Base-by-base conservation (phyloP, 352 stramenopile genomes). In the Blastocystis sp. region DNA sequence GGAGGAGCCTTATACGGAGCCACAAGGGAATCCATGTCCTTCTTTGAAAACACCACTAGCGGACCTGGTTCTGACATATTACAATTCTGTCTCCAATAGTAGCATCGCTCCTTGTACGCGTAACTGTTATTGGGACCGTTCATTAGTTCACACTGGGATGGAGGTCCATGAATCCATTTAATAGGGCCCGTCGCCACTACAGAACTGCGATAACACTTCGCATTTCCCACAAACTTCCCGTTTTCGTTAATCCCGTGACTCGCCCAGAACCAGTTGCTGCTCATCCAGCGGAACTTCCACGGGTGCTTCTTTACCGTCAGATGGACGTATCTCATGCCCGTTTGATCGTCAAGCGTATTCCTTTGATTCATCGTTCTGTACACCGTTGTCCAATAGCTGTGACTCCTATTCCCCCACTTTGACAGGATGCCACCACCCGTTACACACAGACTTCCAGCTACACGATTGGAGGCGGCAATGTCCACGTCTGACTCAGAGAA, bases 261-360 rank as follows among this genome's bases (percentile, higher is more conserved):
- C 2, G 61, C 61, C 29, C 29, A 66, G 61, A 66, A 66, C 61
- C 61, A 66, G 12, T 66, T 66, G 35, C 35, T 66, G 61, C 61
- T 66, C 35, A 66, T 9, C 61, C 61, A 66, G 2, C 12, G 61
- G 12, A 66, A 66, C 3, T n/a, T 35, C 2, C 29, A 12, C 12
- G 35, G 12, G 12, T 12, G 29, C 35, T 66, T 12, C 2, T 35
- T 31, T 9, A 66, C 6, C 10, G 12, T 12, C 35, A n/a, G 29
- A n/a, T n/a, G 29, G n/a, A 66, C 35, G 12, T 66, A 12, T 35
- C 35, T n/a, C 29, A 66, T 66, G 35, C 61, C 61, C 29, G 29
- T 35, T 12, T 66, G 61, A 66, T 66, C 61, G 12, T 66, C 61
- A 12, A 31, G 29, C 29, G 29, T n/a, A 12, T 66, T 35, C 6